Evolutionary conservation across 108 stramenopile species (phyloP), one percentile per base, ranked within the genome.

Genomic region (Nitzschia putrida): DNA sequence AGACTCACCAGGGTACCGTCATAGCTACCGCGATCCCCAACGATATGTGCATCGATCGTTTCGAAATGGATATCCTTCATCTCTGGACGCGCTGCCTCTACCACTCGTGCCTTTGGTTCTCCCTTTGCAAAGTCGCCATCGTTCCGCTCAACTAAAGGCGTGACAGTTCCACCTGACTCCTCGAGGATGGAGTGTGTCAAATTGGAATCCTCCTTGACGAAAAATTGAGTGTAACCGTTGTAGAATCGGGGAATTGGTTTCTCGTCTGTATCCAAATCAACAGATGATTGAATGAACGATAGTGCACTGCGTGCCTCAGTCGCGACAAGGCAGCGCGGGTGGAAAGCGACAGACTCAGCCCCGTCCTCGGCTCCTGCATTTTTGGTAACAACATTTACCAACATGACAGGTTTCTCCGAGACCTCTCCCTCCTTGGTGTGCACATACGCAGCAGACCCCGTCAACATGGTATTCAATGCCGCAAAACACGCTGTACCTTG

Each of bases 401-500:
- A 63, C 68, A 95, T 57, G 16, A 95, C 85, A 26, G 94, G 89
- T 65, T 79, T 69, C 1, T 39, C 72, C 1, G 18, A 29, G 10
- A 34, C 42, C 44, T 72, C 69, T 26, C 50, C 63, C 10, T 53
- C 71, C 8, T 78, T 77, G 9, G 68, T 60, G 0, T 72, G 67
- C 11, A 94, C 73, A 55, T 83, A 86, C 9, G 89, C 89, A 57
- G 92, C 89, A 26, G 80, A 87, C 29, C 88, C 85, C 12, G 93
- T 86, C 66, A 82, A 77, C 25, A 87, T 69, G 5, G 89, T 88
- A 69, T 95, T 95, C 64, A 95, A 60, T 20, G 95, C 95, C 11
- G 90, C 89, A 85, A 95, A 93, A 51, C 87, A 86, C 2, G 90
- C 92, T 44, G 92, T 95, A 38, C 95, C 95, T 68, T 93, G 95